These are phyloP conservation scores for Nectriaceae sp. DNA, from an alignment of 2,329 filamentous ascomycete species.

Conservation along the genomic window DNA sequence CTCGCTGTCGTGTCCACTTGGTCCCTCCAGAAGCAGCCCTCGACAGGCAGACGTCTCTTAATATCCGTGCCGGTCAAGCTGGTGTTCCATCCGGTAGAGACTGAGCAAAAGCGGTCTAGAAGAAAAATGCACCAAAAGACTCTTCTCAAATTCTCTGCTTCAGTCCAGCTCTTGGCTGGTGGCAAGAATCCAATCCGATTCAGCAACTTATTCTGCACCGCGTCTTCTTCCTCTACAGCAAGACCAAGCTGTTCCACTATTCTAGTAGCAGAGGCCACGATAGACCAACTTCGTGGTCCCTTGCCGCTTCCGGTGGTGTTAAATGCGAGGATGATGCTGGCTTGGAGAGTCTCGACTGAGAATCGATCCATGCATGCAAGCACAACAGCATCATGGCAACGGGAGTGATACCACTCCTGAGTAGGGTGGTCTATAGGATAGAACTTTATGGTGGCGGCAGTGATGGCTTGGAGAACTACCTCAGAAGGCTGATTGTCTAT, in stretches of 20 bases:
- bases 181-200: slow-evolving; percentile 32
- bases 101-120: slow-evolving; percentile 42
- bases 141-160: slow-evolving; percentile 40
- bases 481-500: slow-evolving; percentile 20
- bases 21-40: slow-evolving; percentile 40
- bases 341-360: slow-evolving; percentile 37
- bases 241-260: slow-evolving; percentile 42
- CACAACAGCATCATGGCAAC: slow-evolving; percentile 33
- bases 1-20: slow-evolving; percentile 40
- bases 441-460: slow-evolving; percentile 29
- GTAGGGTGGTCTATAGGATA: slow-evolving; percentile 15
- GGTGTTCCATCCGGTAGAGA: slow-evolving; percentile 38
- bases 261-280: slow-evolving; percentile 40
- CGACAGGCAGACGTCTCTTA: slow-evolving; percentile 39
- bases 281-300: slow-evolving; percentile 37
- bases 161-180: slow-evolving; percentile 34
- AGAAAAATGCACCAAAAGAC: slow-evolving; percentile 45
- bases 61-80: slow-evolving; percentile 38
- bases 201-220: slow-evolving; percentile 31
- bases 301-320: slow-evolving; percentile 38
- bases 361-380: slow-evolving; percentile 37
- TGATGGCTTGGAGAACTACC: slow-evolving; percentile 40
- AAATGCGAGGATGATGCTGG: slow-evolving; percentile 38
- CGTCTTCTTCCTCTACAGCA: slow-evolving; percentile 36
- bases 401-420: slow-evolving; percentile 27